Evolutionary conservation across 106 monocot genomes (phyloP), one percentile per base, ranked within the genome.

Genomic region (Triglochin maritima): DNA sequence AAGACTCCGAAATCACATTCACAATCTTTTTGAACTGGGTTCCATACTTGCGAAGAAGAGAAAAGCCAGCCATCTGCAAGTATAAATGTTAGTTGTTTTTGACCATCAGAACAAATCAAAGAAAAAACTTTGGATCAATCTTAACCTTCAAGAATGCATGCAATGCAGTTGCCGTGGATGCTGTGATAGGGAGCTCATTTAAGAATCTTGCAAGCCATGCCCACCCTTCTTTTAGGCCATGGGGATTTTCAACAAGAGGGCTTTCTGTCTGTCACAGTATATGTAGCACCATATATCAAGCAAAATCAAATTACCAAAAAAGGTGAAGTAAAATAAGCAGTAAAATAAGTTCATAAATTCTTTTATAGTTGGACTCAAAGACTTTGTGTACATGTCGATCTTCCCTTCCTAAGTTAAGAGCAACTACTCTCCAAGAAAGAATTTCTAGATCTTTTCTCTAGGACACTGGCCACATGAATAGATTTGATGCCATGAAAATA

Each of bases 141-240:
- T 57, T 70, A 57, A 89, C 94, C 89, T 80, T 81, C 11, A 96
- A 74, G 72, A 90, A 96, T 56, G 87, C 85, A 64, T 87, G 78
- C 56, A 96, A 70, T 3, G 90, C 95, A 62, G 72, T 53, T 5
- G 88, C 87, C 56, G 85, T 80, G 47, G 80, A 60, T 66, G 73
- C 74, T 55, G 72, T 82, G 29, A 80, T 78, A 49, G 90, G 95
- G 5, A 91, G 74, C 49, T 61, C 15, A 60, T 96, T 96, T 2
- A 91, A 75, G 67, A 88, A 88, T 78, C 77, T 86, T 3, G 95
- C 90, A 73, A 96, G 79, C 95, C 95, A 96, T 57, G 74, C 76
- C 95, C 95, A 96, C 50, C 95, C 95, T 69, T 91, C 83, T 57
- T 79, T 78, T 65, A 96, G 65, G 14, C 90, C 90, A 74, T 86